phyloP scores from a whole-genome alignment of 805 yeast species.

The Kazachstania martiniae region DNA sequence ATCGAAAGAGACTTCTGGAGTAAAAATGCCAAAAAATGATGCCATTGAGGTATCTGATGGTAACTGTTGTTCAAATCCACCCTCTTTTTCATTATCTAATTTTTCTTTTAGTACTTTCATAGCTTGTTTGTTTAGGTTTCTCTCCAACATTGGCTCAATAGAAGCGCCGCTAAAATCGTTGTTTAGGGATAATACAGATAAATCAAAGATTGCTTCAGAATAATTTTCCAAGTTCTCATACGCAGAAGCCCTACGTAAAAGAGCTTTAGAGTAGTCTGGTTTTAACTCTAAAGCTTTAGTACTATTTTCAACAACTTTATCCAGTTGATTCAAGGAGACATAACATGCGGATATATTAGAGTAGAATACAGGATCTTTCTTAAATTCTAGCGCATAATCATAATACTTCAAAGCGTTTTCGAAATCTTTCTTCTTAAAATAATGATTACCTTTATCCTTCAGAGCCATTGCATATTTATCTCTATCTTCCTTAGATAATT shows the following conservation, averaged over 20 bases:
- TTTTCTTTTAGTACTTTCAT: conserved; percentile 55
- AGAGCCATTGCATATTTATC: conserved; percentile 60
- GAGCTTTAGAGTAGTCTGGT: conserved; percentile 86
- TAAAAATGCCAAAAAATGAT: conserved; percentile 84
- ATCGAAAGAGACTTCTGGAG: conserved; percentile 39
- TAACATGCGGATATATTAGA: conserved; percentile 96
- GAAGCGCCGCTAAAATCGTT: conserved; percentile 75
- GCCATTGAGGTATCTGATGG: conserved; percentile 79
- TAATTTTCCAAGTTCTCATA: conserved; percentile 71
- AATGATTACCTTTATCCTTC: conserved; percentile 82
- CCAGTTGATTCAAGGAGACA: conserved; percentile 68
- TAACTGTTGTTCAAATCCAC: conserved; percentile 36
- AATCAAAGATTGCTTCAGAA: conserved; percentile 82
- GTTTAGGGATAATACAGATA: conserved; percentile 76
- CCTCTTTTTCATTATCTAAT: conserved; percentile 6
- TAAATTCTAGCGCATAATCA: conserved; percentile 63
- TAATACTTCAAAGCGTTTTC: conserved; percentile 73
- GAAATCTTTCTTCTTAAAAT: conserved; percentile 59
- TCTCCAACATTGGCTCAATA: conserved; percentile 73
- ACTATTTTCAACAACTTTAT: conserved; percentile 81
- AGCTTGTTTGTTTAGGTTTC: conserved; percentile 76
- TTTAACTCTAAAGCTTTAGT: conserved; percentile 74
- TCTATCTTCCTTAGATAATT: conserved; percentile 41
- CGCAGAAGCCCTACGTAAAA: conserved; percentile 87
- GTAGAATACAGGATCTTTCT: conserved; percentile 78